Conservation (phyloP, 2,329 filamentous ascomycete genomes). For the Cladosporium sp. region DNA sequence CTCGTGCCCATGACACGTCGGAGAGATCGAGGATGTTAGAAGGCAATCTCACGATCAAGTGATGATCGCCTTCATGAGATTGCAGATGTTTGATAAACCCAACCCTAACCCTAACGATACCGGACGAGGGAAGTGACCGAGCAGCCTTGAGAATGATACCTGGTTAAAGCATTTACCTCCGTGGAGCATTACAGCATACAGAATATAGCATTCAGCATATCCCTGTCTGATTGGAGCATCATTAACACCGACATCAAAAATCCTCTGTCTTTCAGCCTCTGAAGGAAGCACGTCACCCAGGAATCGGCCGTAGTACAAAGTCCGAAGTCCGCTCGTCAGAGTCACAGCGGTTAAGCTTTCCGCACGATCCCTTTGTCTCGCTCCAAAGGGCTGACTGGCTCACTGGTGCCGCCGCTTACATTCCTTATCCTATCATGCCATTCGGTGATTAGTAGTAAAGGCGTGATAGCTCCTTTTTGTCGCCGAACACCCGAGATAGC, state of each 20-base stretch:
- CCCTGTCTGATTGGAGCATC: no score
- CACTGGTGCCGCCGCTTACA: neutral
- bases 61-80: no score
- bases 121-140: no score
- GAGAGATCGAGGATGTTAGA: no score
- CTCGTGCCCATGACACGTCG: no score
- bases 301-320: neutral
- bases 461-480: constrained; percentile 10
- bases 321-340: neutral
- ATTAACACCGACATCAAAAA: no score
- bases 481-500: constrained; percentile 6
- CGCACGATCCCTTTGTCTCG: neutral
- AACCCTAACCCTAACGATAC: neutral
- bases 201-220: no score
- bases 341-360: neutral
- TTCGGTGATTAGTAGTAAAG: constrained; percentile 8
- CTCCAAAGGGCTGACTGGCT: no score
- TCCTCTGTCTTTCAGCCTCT: neutral
- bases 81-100: neutral
- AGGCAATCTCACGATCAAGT: no score
- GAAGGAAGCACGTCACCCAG: neutral
- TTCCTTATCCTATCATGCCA: neutral
- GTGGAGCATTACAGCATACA: no score
- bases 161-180: no score
- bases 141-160: no score